Evolutionary conservation across 306 rosid species (phyloP).

Genomic region (Cucumis melo): DNA sequence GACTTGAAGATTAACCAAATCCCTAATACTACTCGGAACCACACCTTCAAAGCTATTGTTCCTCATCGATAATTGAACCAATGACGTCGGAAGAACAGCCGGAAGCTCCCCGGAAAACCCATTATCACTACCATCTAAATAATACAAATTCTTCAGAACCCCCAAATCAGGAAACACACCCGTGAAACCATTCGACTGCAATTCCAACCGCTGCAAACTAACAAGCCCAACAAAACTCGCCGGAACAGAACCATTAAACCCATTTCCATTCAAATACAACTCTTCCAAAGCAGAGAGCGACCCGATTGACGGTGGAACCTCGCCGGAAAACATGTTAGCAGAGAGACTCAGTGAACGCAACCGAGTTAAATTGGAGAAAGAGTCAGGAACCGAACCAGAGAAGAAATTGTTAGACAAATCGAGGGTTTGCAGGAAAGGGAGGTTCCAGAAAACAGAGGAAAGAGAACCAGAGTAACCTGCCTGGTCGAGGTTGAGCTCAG

Average conservation of each 20-base stretch:
- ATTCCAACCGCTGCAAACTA: conserved; percentile 40
- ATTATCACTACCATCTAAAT: conserved; percentile 46
- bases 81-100: conserved; percentile 26
- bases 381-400: conserved; percentile 39
- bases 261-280: conserved; percentile 53
- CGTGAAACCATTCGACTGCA: conserved; percentile 41
- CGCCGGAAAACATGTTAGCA: conserved; percentile 43
- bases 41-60: conserved; percentile 44
- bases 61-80: conserved; percentile 48
- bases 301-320: conserved; percentile 36
- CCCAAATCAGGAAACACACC: conserved; percentile 37
- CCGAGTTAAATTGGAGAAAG: conserved; percentile 41
- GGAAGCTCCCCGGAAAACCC: conserved; percentile 33
- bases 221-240: conserved; percentile 15
- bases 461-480: conserved; percentile 57
- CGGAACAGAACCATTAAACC: conserved; percentile 42
- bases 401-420: conserved; percentile 61
- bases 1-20: conserved; percentile 31
- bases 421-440: conserved; percentile 56
- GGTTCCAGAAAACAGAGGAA: conserved; percentile 34
- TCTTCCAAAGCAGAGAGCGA: conserved; percentile 41
- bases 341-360: conserved; percentile 51
- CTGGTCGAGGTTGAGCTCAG: conserved; percentile 72
- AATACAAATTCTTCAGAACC: conserved; percentile 27
- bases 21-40: conserved; percentile 14